Evolutionary conservation across 2,329 filamentous ascomycete genomes (phyloP).

Genomic region (Zasmidium cellare): DNA sequence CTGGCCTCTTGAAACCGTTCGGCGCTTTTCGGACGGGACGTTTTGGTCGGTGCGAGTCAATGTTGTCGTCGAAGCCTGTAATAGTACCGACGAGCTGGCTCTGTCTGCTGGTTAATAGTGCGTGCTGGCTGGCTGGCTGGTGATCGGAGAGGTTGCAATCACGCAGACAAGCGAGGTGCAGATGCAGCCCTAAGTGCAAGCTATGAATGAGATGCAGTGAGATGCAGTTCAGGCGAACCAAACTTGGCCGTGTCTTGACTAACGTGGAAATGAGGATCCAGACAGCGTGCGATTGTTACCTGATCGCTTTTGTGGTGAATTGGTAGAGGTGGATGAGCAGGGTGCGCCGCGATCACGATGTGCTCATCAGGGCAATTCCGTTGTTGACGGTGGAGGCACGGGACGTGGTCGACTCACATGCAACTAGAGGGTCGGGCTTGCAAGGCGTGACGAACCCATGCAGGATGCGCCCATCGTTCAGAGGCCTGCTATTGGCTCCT

Average conservation of each 20-base stretch:
- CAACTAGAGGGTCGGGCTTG: neutral
- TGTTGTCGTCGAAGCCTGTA: neutral
- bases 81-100: neutral
- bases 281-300: neutral
- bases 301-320: neutral
- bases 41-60: neutral
- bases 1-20: neutral
- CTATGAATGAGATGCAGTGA: neutral
- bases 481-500: neutral
- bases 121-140: neutral
- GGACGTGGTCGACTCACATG: neutral
- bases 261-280: neutral
- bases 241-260: neutral
- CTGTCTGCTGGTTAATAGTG: too few relatives aligned
- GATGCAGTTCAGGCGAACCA: neutral
- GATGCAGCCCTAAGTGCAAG: neutral
- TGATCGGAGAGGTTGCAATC: neutral
- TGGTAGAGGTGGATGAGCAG: neutral
- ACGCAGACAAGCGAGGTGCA: too few relatives aligned
- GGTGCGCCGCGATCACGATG: neutral
- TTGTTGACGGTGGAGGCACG: neutral
- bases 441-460: neutral
- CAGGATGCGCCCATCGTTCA: neutral
- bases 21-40: neutral
- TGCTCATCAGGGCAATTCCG: neutral